Base-by-base conservation (phyloP, 345 rosid genomes). In the Eutrema japonicum region DNA sequence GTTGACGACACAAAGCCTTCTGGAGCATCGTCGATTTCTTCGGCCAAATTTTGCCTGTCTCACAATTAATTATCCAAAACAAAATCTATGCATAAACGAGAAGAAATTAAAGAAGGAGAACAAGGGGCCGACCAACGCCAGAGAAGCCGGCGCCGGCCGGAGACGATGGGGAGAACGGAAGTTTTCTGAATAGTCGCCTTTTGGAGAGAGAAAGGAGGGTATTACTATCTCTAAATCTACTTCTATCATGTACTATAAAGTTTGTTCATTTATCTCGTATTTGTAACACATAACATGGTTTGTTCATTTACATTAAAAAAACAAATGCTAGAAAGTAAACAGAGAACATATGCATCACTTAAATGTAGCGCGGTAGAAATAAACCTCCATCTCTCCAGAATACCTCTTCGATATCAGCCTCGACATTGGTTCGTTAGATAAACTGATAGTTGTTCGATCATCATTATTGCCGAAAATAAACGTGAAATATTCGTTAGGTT, bases 341-440 rank as follows among this genome's bases (percentile, higher is more conserved):
- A 4, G 13, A 0, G 26, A 62, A 41, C 0, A 36, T 62, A 10
- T n/a, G 30, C 30, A 47, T 72, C 62, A 61, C 5, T 6, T 10
- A 36, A 48, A 0, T 10, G 13, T 61, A 56, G 48, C 47, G 14
- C 13, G 4, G 66, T 73, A 65, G 59, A 73, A 65, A 11, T n/a
- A 29, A 56, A 73, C 26, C 50, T 73, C 71, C 77, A 73, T 73
- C 5, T 46, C 65, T 27, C 71, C 77, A 37, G 71, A 56, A 2
- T 0, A 46, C 66, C 10, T 64, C 33, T 36, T 64, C 5, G 65
- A 35, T 46, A 73, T 1, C 58, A 65, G 41, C 43, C 3, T 65
- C 22, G 7, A 2, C 7, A 35, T 55, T 0, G 55, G 50, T 26
- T 38, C 58, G 33, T 65, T 65, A 13, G 65, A 10, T 35, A 73